Conservation (phyloP, 129 eudicot species). For the Arctium minus region DNA sequence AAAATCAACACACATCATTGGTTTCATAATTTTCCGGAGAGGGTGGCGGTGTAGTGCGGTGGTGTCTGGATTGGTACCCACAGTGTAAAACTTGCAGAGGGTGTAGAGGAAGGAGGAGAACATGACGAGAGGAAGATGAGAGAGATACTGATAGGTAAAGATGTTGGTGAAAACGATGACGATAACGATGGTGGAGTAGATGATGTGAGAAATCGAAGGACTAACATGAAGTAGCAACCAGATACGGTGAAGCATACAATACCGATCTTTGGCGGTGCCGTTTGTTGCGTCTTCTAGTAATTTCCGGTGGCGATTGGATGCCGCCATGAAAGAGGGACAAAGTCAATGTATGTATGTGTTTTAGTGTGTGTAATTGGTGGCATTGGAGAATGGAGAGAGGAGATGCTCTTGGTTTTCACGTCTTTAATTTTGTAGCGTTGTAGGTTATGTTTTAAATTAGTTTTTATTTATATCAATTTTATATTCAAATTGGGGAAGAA, state of each 20-base stretch:
- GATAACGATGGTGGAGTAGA: background rate
- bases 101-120: conserved; percentile 30
- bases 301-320: conserved; percentile 22
- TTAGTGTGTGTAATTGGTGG: background rate
- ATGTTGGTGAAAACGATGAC: background rate
- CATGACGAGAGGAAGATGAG: conserved; percentile 19
- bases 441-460: too few species aligned
- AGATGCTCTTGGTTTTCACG: background rate
- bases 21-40: conserved; percentile 1
- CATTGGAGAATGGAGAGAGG: background rate
- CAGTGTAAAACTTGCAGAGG: conserved; percentile 23
- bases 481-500: too few species aligned
- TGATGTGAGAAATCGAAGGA: conserved; percentile 3
- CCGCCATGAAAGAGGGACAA: conserved; percentile 18
- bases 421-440: too few species aligned
- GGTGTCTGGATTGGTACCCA: conserved; percentile 15
- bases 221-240: background rate
- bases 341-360: conserved; percentile 1
- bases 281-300: background rate
- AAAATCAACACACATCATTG: background rate
- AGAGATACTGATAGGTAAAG: conserved; percentile 23
- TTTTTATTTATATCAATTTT: too few species aligned
- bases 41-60: background rate
- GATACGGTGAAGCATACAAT: background rate
- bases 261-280: background rate